Base-by-base conservation (phyloP, 495 filamentous ascomycete genomes). In the Achaetomiella virescens region DNA sequence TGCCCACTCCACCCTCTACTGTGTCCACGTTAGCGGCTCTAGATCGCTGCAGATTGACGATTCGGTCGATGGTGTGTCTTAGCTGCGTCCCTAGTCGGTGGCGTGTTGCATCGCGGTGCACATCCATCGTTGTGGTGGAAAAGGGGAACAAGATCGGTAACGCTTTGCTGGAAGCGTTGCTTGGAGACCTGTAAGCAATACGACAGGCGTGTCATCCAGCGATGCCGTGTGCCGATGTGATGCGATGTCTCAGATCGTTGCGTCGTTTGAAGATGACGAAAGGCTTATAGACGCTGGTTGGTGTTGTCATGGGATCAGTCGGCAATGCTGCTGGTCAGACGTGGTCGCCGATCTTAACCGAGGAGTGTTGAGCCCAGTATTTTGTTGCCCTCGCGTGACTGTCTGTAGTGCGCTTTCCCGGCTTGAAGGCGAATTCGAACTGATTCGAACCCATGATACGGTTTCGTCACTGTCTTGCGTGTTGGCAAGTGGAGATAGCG, bases 41-140 rank as follows among this genome's bases (percentile, higher is more conserved):
- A 55, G 59, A 38, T 52, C 59, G 49, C 58, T 58, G 59, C 59
- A 48, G 40, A n/a, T 43, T 48, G 54, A 54, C 59, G 51, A 40
- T 61, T 57, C 29, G 24, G 50, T 43, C 54, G 31, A 52, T 48
- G 14, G 44, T 12, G 17, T 44, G 35, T 40, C 18, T 18, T 38
- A 10, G 17, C 21, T 45, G 20, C 38, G 46, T 24, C n/a, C 27
- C 14, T 35, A 29, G 24, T 24, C 21, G 15, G n/a, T 17, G 20
- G 37, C n/a, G 36, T 3, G 29, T 38, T 29, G 25, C 43, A 31
- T 41, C 21, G 44, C 17, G 20, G 35, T 43, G 53, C 11, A 17
- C 24, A 46, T 57, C 22, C 8, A 12, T 53, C 27, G 17, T 21
- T n/a, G 43, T 42, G 15, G 33, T 29, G 31, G 6, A 44, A 53